Conservation (phyloP, 2,329 filamentous ascomycete species). For the Talaromyces verruculosus region DNA sequence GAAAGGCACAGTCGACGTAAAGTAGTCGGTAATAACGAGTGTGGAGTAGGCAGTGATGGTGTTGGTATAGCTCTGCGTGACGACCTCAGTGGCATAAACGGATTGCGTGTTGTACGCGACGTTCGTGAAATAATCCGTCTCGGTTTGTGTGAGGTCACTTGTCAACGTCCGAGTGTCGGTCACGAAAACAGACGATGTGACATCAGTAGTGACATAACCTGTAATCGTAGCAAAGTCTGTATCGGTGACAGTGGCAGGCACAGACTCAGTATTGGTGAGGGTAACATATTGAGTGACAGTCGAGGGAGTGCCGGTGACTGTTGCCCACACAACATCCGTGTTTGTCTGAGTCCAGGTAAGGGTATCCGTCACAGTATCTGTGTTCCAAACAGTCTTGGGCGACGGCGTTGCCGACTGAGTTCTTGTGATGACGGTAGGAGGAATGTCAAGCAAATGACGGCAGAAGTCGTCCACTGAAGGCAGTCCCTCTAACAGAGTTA, state of each 20-base stretch:
- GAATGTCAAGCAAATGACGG: neutral
- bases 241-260: neutral
- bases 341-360: neutral
- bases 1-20: neutral
- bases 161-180: constrained; percentile 2
- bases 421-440: neutral
- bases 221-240: constrained; percentile 4
- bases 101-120: neutral
- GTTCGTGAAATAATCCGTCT: neutral
- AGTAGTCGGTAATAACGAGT: neutral
- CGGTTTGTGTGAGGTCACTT: neutral
- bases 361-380: neutral
- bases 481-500: neutral
- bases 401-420: neutral
- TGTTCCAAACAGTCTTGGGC: neutral
- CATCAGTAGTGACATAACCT: neutral
- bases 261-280: neutral
- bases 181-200: neutral
- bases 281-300: neutral
- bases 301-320: neutral
- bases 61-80: constrained; percentile 1
- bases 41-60: neutral
- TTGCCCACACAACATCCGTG: neutral
- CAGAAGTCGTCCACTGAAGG: neutral
- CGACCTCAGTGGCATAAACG: neutral